A percentile compares a stretch with the other conserved stretches of the same genome.
These are phyloP conservation scores for Amesomyces nigricolor DNA, from an alignment of 2,329 filamentous ascomycete species.

Conservation along the genomic window DNA sequence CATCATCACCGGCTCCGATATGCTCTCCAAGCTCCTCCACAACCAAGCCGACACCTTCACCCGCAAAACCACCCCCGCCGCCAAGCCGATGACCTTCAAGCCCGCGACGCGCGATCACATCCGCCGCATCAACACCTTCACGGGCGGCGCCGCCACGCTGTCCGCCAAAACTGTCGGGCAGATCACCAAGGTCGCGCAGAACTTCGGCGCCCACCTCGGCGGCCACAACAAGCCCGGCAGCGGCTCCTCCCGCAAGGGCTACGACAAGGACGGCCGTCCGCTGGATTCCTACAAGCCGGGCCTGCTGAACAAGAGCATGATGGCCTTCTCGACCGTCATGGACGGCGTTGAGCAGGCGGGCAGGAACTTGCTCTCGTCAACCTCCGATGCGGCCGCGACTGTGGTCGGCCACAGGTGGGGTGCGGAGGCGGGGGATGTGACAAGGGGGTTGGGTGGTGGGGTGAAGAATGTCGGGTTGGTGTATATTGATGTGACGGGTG, in stretches of 20 bases:
- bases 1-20: constrained; percentile 80
- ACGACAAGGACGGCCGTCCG: constrained; percentile 64
- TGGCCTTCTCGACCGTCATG: constrained; percentile 90
- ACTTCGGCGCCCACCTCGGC: constrained; percentile 71
- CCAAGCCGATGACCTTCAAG: constrained; percentile 81
- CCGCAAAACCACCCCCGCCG: constrained; percentile 68
- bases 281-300: constrained; percentile 74
- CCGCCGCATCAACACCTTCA: constrained; percentile 84
- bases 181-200: constrained; percentile 80
- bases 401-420: constrained; percentile 90
- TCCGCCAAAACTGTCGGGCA: constrained; percentile 83
- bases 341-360: constrained; percentile 90
- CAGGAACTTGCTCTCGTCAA: constrained; percentile 67
- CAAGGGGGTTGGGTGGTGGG: constrained; percentile 70
- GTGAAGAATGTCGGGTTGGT: constrained; percentile 96
- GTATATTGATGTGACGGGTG: constrained; percentile 93
- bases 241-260: constrained; percentile 42
- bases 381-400: constrained; percentile 72
- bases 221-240: constrained; percentile 52
- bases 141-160: constrained; percentile 68
- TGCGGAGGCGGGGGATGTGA: constrained; percentile 72
- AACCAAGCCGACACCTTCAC: constrained; percentile 75
- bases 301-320: constrained; percentile 89
- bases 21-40: constrained; percentile 71
- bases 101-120: constrained; percentile 79